A percentile compares a stretch with the other conserved stretches of the same genome.
Conservation (phyloP, 2,329 filamentous ascomycete genomes). For the Didymella segeticola region DNA sequence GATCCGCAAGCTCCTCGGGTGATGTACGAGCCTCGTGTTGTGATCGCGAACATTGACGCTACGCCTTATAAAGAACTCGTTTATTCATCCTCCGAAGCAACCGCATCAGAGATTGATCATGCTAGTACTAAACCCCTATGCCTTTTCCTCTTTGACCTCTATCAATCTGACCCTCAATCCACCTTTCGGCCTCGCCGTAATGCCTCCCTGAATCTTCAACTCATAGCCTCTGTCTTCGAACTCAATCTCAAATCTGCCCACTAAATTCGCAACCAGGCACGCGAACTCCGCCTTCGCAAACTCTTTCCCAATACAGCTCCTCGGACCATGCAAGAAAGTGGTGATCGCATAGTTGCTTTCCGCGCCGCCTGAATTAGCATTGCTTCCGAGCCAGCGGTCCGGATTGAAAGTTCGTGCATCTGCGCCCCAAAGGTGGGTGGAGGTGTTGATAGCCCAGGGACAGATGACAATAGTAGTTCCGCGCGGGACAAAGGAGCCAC, state of each 20-base stretch:
- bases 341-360: constrained; percentile 77
- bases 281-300: constrained; percentile 88
- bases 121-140: not conserved
- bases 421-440: constrained; percentile 73
- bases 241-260: constrained; percentile 76
- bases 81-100: not conserved
- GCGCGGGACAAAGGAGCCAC: constrained; percentile 70
- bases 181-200: constrained; percentile 75
- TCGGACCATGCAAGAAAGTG: constrained; percentile 85
- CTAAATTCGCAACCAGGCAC: constrained; percentile 77
- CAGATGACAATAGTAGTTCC: constrained; percentile 73
- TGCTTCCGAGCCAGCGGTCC: constrained; percentile 60
- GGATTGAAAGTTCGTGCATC: constrained; percentile 80
- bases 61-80: too few species aligned
- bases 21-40: too few species aligned
- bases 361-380: constrained; percentile 71
- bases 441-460: constrained; percentile 73
- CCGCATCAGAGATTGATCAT: not conserved
- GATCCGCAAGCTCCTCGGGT: too few species aligned
- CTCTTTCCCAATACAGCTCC: constrained; percentile 81
- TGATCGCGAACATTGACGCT: too few species aligned
- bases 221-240: constrained; percentile 66
- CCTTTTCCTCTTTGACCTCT: constrained; percentile 20
- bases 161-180: constrained; percentile 74
- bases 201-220: constrained; percentile 69